phyloP scores from a whole-genome alignment of 2,329 filamentous ascomycete species.

The Sclerotinia spermophila region DNA sequence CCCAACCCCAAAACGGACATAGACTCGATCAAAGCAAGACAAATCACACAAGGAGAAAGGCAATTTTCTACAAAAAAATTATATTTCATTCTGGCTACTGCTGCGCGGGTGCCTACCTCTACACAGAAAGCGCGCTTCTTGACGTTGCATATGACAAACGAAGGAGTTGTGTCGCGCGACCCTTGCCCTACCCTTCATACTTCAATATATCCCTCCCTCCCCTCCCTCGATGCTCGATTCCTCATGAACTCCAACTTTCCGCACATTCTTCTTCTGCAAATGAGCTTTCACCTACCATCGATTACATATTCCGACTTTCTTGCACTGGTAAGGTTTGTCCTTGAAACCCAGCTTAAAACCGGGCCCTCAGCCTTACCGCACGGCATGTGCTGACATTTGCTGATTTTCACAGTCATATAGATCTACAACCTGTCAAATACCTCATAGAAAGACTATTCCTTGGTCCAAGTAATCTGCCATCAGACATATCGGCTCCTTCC shows the following conservation, averaged over 20 bases:
- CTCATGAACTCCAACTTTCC: slow-evolving; percentile 29
- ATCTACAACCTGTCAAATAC: slow-evolving; percentile 36
- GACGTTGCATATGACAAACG: slow-evolving; percentile 38
- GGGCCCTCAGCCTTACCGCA: slow-evolving; percentile 35
- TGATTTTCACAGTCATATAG: slow-evolving; percentile 37
- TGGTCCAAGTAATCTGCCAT: slow-evolving; percentile 26
- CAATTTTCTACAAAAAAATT: slow-evolving; percentile 25
- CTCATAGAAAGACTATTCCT: slow-evolving; percentile 30
- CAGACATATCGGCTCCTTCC: slow-evolving; percentile 24
- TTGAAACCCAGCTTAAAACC: slow-evolving; percentile 29
- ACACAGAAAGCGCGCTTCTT: slow-evolving; percentile 31
- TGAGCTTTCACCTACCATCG: slow-evolving; percentile 33
- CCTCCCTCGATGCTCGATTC: slow-evolving; percentile 35
- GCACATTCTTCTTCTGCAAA: slow-evolving; percentile 35
- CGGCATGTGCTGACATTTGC: slow-evolving; percentile 35
- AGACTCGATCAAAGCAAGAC: slow-evolving; percentile 27
- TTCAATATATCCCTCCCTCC: slow-evolving; percentile 32
- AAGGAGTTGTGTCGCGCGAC: slow-evolving; percentile 38
- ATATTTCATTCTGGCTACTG: slow-evolving; percentile 23
- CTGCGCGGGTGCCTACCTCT: slow-evolving; percentile 36
- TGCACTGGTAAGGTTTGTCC: slow-evolving; percentile 33
- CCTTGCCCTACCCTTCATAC: slow-evolving; percentile 32
- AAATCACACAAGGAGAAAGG: slow-evolving; percentile 22
- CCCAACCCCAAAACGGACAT: slow-evolving; percentile 24
- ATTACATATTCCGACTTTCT: slow-evolving; percentile 35